Percentiles rank a stretch among this genome's conserved stretches.
Conservation (phyloP, 2,329 filamentous ascomycete genomes). For the Aureobasidium leucospermi region DNA sequence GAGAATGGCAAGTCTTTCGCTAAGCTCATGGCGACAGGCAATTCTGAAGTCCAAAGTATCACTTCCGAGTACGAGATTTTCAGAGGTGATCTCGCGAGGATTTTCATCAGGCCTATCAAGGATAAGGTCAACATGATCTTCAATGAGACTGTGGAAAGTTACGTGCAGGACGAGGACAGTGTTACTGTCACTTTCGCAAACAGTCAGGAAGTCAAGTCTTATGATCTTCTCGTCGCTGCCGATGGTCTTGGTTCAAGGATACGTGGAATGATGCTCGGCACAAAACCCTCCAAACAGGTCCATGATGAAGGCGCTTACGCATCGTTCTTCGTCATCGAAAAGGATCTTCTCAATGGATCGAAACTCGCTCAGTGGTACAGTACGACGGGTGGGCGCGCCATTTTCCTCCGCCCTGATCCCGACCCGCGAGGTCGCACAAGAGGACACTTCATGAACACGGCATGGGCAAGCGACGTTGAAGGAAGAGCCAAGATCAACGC, state of each 20-base stretch:
- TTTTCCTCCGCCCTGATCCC: slow-evolving; percentile 30
- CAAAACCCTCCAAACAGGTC: slow-evolving; percentile 34
- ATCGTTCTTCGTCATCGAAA: slow-evolving; percentile 35
- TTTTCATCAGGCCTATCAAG: slow-evolving; percentile 32
- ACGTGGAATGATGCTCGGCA: slow-evolving; percentile 37
- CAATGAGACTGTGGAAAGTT: slow-evolving; percentile 28
- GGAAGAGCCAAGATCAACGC: slow-evolving; percentile 32
- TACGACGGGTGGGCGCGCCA: slow-evolving; percentile 32
- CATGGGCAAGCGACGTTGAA: slow-evolving; percentile 24
- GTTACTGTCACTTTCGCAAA: slow-evolving; percentile 37
- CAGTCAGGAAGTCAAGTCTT: slow-evolving; percentile 30
- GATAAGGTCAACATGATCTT: slow-evolving; percentile 34
- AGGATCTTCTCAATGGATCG: slow-evolving; percentile 33
- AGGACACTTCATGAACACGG: slow-evolving; percentile 28
- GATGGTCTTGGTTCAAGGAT: slow-evolving; percentile 44
- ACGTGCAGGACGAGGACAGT: slow-evolving; percentile 25
- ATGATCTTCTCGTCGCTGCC: slow-evolving; percentile 43
- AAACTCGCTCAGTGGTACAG: slow-evolving; percentile 33
- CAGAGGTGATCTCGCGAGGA: slow-evolving; percentile 28
- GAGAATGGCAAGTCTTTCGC: slow-evolving; percentile 23
- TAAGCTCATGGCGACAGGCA: slow-evolving; percentile 26
- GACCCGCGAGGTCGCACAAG: slow-evolving; percentile 27
- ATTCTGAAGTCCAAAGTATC: slow-evolving; percentile 28
- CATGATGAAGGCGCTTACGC: slow-evolving; percentile 33
- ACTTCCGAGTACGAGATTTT: slow-evolving; percentile 33